Evolutionary conservation across 257 asterid species (phyloP).

Genomic region (Jaltomata sinuosa): DNA sequence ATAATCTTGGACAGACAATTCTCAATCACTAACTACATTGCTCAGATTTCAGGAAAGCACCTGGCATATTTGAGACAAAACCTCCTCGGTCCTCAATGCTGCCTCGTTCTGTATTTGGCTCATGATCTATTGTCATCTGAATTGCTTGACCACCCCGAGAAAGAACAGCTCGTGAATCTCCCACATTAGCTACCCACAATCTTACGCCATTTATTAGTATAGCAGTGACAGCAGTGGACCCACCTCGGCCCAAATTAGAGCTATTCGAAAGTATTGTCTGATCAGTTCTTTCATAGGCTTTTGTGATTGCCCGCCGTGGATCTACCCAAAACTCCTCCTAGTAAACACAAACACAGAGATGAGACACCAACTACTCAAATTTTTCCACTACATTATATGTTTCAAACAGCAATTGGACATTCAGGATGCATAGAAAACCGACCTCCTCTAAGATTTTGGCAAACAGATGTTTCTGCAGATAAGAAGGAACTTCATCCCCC

Average conservation of each 20-base stretch:
- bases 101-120: conserved; percentile 33
- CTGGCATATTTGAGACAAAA: conserved; percentile 40
- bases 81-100: conserved; percentile 42
- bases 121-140: conserved; percentile 40
- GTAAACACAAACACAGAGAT: neutral
- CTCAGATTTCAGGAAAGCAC: conserved; percentile 9
- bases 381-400: neutral
- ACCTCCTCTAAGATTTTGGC: conserved; percentile 36
- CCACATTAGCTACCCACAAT: conserved; percentile 38
- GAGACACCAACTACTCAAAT: neutral
- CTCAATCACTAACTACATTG: neutral
- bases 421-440: neutral
- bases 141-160: conserved; percentile 32
- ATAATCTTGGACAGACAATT: neutral
- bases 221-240: conserved; percentile 45
- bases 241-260: conserved; percentile 33
- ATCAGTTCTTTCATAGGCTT: conserved; percentile 32
- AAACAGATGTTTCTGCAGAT: conserved; percentile 30
- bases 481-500: conserved; percentile 31
- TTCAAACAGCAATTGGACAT: neutral
- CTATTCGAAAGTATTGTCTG: conserved; percentile 25
- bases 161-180: conserved; percentile 43
- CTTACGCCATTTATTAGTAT: conserved; percentile 25
- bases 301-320: conserved; percentile 21
- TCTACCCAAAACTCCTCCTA: conserved; percentile 34